Base-by-base conservation (phyloP, 129 eudicot genomes). In the Flaveria robusta region DNA sequence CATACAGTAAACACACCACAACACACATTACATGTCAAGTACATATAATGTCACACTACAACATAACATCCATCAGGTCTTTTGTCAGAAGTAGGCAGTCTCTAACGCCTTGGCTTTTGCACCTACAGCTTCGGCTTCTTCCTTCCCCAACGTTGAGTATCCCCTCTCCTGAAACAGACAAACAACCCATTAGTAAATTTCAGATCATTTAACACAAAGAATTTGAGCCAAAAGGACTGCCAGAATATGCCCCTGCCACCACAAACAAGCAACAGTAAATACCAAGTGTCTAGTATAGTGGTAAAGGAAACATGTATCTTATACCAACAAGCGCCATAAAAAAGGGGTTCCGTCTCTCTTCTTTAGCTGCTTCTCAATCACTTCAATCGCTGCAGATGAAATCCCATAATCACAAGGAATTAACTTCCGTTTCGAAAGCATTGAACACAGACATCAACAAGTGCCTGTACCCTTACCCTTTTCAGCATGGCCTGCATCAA, bases 241-340 rank as follows among this genome's bases (percentile, higher is more conserved):
- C 16, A 46, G 15, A 11, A 46, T 13, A 46, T 46, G 16, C 4
- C 16, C n/a, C 1, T 10, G 12, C 55, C 55, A 42, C 45, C 74
- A 42, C 10, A 31, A 51, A 50, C 18, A 14, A 23, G 52, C 41
- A 77, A 37, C 43, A 66, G 1, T 67, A 18, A 20, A 15, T 54
- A 50, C 37, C 37, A 41, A 14, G 63, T 43, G 54, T 24, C 9
- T 45, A 49, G 37, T 16, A 47, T n/a, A 12, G 15, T 0, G 9
- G 43, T 10, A 7, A n/a, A 7, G 56, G 43, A 26, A 14, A 31
- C n/a, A 20, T 42, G 4, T 50, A 50, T 50, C 7, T 51, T 16
- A 13, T 85, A 92, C 98, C 96, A 88, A 75, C 74, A 92, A 87
- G 52, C 87, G 88, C 99, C 97, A 94, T 80, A 94, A 71, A 82